These are phyloP conservation scores for Boletus sp. DNA, from an alignment of 768 basidiomycete species.

Conservation along the genomic window DNA sequence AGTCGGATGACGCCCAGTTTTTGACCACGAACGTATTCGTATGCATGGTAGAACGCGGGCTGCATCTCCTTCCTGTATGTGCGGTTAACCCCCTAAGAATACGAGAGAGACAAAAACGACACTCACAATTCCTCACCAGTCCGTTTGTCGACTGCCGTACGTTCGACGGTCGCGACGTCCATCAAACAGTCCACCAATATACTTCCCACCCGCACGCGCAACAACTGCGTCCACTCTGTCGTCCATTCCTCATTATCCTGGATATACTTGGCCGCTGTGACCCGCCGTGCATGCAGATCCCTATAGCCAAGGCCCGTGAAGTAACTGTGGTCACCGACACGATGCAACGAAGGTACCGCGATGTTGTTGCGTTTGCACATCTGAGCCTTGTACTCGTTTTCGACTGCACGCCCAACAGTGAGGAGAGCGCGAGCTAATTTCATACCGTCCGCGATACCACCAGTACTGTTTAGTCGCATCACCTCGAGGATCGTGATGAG, in stretches of 20 bases:
- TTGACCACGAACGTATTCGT: constrained; percentile 91
- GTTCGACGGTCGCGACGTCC: constrained; percentile 74
- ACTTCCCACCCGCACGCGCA: constrained; percentile 77
- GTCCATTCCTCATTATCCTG: constrained; percentile 70
- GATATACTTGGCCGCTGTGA: constrained; percentile 64
- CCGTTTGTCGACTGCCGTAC: constrained; percentile 54
- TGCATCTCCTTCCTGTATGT: constrained; percentile 66
- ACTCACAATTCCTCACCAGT: constrained; percentile 65
- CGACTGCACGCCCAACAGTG: constrained; percentile 77
- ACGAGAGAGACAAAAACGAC: background rate
- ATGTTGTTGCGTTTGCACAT: constrained; percentile 69
- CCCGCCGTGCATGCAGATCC: constrained; percentile 59
- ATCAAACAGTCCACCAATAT: constrained; percentile 82
- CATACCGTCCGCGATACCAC: constrained; percentile 82
- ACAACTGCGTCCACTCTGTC: constrained; percentile 77
- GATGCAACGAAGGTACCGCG: constrained; percentile 38
- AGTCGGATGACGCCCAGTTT: constrained; percentile 91
- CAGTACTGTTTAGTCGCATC: constrained; percentile 75
- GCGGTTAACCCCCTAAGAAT: constrained; percentile 2
- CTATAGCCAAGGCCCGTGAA: constrained; percentile 63
- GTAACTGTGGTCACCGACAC: constrained; percentile 37
- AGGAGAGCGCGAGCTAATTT: constrained; percentile 85
- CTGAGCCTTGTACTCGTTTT: constrained; percentile 87
- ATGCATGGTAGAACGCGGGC: constrained; percentile 87
- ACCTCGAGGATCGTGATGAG: constrained; percentile 87